Evolutionary conservation across 1,284 basidiomycete species (phyloP).

Genomic region (Sphagnurus paluster): DNA sequence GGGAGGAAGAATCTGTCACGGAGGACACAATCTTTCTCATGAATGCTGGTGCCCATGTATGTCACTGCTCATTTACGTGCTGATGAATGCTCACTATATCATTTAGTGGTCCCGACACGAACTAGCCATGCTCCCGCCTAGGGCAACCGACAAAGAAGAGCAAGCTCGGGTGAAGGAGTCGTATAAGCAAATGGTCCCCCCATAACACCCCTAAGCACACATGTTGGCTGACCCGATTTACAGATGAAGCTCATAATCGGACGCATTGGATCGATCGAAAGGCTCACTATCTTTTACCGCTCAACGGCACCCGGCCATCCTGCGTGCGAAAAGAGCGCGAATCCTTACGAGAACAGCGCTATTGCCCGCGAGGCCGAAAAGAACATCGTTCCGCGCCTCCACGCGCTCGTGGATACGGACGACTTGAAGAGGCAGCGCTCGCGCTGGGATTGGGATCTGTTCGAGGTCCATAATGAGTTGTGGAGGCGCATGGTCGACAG

Average conservation of each 20-base stretch:
- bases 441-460: conserved; percentile 34
- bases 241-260: conserved; percentile 21
- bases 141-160: conserved; percentile 20
- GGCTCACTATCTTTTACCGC: conserved; percentile 28
- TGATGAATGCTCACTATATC: conserved; percentile 1
- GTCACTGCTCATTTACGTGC: conserved; percentile 1
- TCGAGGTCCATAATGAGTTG: conserved; percentile 26
- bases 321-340: conserved; percentile 19
- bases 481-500: conserved; percentile 24
- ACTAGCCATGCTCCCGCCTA: conserved; percentile 24
- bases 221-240: background rate
- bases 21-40: conserved; percentile 29
- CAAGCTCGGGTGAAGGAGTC: conserved; percentile 26
- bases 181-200: conserved; percentile 25
- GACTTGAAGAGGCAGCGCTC: conserved; percentile 22
- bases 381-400: conserved; percentile 21
- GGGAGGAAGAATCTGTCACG: conserved; percentile 21
- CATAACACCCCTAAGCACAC: background rate
- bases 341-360: conserved; percentile 22
- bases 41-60: conserved; percentile 27
- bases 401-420: conserved; percentile 17
- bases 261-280: conserved; percentile 21
- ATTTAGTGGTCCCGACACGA: conserved; percentile 27
- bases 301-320: conserved; percentile 30
- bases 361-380: conserved; percentile 21